Evolutionary conservation across 2,329 filamentous ascomycete genomes (phyloP).

Genomic region (Malbranchea zuffiana): DNA sequence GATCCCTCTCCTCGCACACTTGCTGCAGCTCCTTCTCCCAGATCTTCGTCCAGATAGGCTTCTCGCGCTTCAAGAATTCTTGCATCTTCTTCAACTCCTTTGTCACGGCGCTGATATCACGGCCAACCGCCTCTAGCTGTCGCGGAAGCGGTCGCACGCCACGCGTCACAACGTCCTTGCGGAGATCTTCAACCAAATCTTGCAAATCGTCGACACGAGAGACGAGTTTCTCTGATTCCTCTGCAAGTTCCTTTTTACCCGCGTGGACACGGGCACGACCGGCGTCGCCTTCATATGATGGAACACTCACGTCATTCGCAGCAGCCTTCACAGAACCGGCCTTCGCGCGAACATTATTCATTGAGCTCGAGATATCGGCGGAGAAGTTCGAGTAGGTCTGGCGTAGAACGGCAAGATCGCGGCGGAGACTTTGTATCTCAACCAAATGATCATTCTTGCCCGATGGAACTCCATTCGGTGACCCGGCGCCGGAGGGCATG

Average conservation of each 20-base stretch:
- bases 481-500: constrained; percentile 14
- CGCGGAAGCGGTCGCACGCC: constrained; percentile 84
- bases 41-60: constrained; percentile 96
- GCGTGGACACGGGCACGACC: constrained; percentile 74
- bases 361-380: constrained; percentile 75
- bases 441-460: constrained; percentile 52
- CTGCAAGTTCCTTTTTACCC: constrained; percentile 75
- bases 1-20: constrained; percentile 88
- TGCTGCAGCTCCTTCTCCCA: constrained; percentile 97
- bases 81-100: constrained; percentile 90
- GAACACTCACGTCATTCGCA: constrained; percentile 59
- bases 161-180: constrained; percentile 89
- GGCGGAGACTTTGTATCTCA: constrained; percentile 71
- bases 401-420: constrained; percentile 80
- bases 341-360: constrained; percentile 71
- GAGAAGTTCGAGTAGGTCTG: constrained; percentile 91
- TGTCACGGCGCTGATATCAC: constrained; percentile 70
- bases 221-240: constrained; percentile 83
- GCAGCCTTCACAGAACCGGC: constrained; percentile 68
- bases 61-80: constrained; percentile 76
- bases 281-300: constrained; percentile 62
- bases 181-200: constrained; percentile 88
- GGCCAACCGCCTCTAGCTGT: constrained; percentile 78
- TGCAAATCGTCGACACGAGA: constrained; percentile 93
- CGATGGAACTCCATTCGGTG: constrained; percentile 5